Percentiles rank a stretch among this genome's conserved stretches.
Evolutionary conservation across 495 filamentous ascomycete species (phyloP).

Genomic region (Platismatia glauca): DNA sequence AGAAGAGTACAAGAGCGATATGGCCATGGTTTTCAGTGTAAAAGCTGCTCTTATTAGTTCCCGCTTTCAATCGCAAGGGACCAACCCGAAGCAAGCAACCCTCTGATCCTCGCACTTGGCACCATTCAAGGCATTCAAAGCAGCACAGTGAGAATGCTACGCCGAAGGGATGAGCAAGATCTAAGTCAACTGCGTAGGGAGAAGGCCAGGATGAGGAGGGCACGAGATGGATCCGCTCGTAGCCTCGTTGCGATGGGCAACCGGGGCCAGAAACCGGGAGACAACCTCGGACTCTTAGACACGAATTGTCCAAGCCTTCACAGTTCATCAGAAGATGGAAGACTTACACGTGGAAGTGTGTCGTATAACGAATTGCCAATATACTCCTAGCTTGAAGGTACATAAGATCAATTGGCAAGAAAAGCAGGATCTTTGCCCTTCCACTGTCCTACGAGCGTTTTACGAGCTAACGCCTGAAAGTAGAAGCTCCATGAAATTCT

Average conservation of each 20-base stretch:
- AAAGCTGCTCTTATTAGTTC: neutral
- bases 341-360: conserved; percentile 12
- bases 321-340: conserved; percentile 51
- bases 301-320: conserved; percentile 41
- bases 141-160: neutral
- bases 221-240: neutral
- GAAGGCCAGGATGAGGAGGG: neutral
- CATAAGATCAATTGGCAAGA: neutral
- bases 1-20: no score
- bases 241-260: conserved; percentile 3
- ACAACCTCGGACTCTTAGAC: neutral
- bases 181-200: neutral
- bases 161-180: neutral
- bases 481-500: conserved; percentile 36
- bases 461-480: neutral
- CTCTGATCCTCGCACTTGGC: neutral
- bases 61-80: no score
- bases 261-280: neutral
- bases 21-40: no score
- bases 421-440: neutral
- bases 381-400: conserved; percentile 18
- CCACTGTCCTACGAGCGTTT: neutral
- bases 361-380: conserved; percentile 16
- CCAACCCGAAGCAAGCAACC: no score
- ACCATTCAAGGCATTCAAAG: neutral